Percentiles rank a stretch among this genome's conserved stretches.
These are phyloP conservation scores for Arthrobotrys sphaeroides DNA, from an alignment of 2,329 filamentous ascomycete species.

Conservation along the genomic window DNA sequence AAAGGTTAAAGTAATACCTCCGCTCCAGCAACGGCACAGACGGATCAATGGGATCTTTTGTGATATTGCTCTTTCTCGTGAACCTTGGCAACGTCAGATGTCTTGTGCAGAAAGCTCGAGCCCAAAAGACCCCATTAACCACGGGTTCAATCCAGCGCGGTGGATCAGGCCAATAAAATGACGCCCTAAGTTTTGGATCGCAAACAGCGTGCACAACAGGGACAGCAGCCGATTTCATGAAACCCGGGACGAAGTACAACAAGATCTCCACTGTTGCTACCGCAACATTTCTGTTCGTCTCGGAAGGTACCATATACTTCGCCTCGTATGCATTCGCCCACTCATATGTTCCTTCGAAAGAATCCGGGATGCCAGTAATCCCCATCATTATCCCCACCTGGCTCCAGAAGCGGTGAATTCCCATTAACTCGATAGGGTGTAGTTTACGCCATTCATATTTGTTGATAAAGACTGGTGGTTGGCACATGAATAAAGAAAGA, in stretches of 20 bases:
- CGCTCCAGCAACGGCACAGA: slow-evolving; percentile 61
- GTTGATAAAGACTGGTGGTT: slow-evolving; percentile 72
- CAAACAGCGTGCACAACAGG: slow-evolving; percentile 68
- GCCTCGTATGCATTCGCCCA: slow-evolving; percentile 71
- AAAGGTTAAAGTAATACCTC: slow-evolving; percentile 66
- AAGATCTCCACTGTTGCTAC: slow-evolving; percentile 71
- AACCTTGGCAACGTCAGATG: slow-evolving; percentile 71
- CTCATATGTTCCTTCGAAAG: slow-evolving; percentile 66
- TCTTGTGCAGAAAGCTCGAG: slow-evolving; percentile 68
- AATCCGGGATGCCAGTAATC: slow-evolving; percentile 66
- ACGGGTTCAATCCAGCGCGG: slow-evolving; percentile 59
- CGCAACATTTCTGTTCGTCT: slow-evolving; percentile 66
- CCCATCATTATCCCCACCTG: slow-evolving; percentile 75
- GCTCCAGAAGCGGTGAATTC: slow-evolving; percentile 76
- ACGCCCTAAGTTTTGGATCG: slow-evolving; percentile 60
- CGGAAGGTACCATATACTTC: slow-evolving; percentile 67
- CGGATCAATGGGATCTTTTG: slow-evolving; percentile 65
- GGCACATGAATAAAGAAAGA: slow-evolving; percentile 71
- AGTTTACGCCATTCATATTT: slow-evolving; percentile 76
- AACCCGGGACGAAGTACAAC: slow-evolving; percentile 66
- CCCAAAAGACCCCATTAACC: slow-evolving; percentile 65
- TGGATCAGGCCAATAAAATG: slow-evolving; percentile 31
- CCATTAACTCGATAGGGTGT: slow-evolving; percentile 74
- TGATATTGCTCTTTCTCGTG: slow-evolving; percentile 61
- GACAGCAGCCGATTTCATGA: slow-evolving; percentile 63